Conservation (phyloP, 2,329 filamentous ascomycete species). For the Colletotrichum sp. region DNA sequence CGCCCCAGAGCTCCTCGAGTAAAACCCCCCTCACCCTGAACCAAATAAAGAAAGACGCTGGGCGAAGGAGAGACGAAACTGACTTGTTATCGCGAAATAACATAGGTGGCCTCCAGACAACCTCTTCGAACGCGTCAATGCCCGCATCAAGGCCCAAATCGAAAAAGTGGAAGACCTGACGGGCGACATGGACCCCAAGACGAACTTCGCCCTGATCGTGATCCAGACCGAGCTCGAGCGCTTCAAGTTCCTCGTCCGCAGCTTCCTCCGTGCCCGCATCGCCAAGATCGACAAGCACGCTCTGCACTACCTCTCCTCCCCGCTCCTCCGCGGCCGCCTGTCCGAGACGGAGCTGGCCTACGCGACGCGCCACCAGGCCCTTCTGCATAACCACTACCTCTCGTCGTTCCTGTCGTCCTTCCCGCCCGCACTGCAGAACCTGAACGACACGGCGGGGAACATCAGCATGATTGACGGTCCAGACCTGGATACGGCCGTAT, state of each 20-base stretch:
- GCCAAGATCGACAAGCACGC: constrained; percentile 86
- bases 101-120: constrained; percentile 69
- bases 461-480: constrained; percentile 92
- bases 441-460: constrained; percentile 90
- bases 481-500: constrained; percentile 83
- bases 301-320: constrained; percentile 71
- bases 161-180: constrained; percentile 78
- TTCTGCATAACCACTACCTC: constrained; percentile 85
- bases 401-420: constrained; percentile 86
- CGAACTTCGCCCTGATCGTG: constrained; percentile 92
- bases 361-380: constrained; percentile 81
- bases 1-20: constrained; percentile 87
- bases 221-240: constrained; percentile 96
- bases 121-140: constrained; percentile 83
- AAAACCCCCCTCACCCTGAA: constrained; percentile 34
- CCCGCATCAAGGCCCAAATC: constrained; percentile 72
- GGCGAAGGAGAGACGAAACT: background rate
- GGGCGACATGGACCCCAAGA: constrained; percentile 84
- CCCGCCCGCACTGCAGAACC: constrained; percentile 76
- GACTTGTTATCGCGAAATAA: background rate
- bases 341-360: constrained; percentile 82
- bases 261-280: constrained; percentile 82
- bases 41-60: background rate
- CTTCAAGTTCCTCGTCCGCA: constrained; percentile 88
- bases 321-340: constrained; percentile 64